Evolutionary conservation across 768 basidiomycete species (phyloP), one percentile per base, ranked within the genome.

Genomic region (Collybia nuda): DNA sequence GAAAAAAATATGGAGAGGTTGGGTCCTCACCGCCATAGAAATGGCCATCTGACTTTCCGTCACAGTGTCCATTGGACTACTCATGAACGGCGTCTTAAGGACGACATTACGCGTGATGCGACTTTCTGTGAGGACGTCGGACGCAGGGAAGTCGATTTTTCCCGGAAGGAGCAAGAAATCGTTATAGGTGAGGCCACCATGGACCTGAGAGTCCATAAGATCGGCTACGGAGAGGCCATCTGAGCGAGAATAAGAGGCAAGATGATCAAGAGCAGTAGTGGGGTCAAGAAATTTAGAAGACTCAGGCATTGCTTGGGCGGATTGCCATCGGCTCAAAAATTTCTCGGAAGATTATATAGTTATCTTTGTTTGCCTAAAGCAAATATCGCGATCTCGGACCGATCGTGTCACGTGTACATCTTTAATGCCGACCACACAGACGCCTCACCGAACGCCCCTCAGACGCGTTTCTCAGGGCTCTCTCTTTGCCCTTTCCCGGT

Each of bases 51-150:
- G 85, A 47, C 80, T 84, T 71, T 98, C 97, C 1, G 97, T 98
- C 59, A 98, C 97, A 40, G 97, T 99, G 74, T 99, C 97, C 97
- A 99, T 99, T 14, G 97, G 96, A 45, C 92, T 95, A 67, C 93
- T 96, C 76, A 98, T 77, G 73, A 99, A 96, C 0, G 96, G 97
- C 0, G 94, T 95, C 73, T 93, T 98, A 60, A 99, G 78, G 38
- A 76, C 72, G 60, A 98, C 90, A 59, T 97, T 97, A 49, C 89
- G 85, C 19, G 96, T 97, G 51, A 99, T 85, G 48, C 79, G 82
- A 61, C 84, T 88, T 73, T 98, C 93, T 2, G 91, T 85, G 59
- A 80, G 63, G 65, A 94, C 95, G 39, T 82, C 82, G 14, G 79
- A 78, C 1, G 91, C 90, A 9, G 88, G 76, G 68, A 99, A 99